phyloP scores from a whole-genome alignment of 2,329 filamentous ascomycete genomes.

The Fusarium sp. region DNA sequence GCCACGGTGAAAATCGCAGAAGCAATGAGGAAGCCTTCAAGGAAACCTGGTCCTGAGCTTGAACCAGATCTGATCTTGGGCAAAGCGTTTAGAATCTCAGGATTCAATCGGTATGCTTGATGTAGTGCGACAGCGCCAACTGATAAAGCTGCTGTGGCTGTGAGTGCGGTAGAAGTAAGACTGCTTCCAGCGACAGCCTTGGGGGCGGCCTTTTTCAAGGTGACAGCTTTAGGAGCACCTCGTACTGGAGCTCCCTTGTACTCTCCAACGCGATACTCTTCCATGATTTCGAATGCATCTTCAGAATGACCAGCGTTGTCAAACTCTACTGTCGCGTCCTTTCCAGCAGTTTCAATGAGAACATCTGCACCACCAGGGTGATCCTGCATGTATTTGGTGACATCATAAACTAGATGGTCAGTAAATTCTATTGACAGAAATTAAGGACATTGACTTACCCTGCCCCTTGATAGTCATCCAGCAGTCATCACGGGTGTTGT shows the following conservation, averaged over 20 bases:
- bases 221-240: slow-evolving; percentile 31
- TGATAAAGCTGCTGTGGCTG: slow-evolving; percentile 28
- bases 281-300: slow-evolving; percentile 62
- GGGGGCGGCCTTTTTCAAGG: slow-evolving; percentile 32
- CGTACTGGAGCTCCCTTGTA: slow-evolving; percentile 51
- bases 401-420: slow-evolving; percentile 66
- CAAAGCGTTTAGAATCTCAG: slow-evolving; percentile 9
- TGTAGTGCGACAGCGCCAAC: slow-evolving; percentile 26
- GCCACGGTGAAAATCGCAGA: slow-evolving; percentile 47
- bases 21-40: slow-evolving; percentile 33
- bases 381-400: slow-evolving; percentile 70
- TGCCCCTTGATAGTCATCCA: slow-evolving; percentile 72
- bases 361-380: slow-evolving; percentile 84
- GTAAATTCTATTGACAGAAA: background rate
- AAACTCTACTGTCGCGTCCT: slow-evolving; percentile 84
- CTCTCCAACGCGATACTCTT: slow-evolving; percentile 55
- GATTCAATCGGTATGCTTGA: slow-evolving; percentile 33
- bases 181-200: slow-evolving; percentile 14
- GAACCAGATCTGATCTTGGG: slow-evolving; percentile 25
- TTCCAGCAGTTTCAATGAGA: slow-evolving; percentile 82
- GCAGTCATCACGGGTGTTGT: slow-evolving; percentile 63
- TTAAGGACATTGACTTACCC: slow-evolving; percentile 53
- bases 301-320: slow-evolving; percentile 89
- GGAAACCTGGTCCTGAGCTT: slow-evolving; percentile 26
- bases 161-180: slow-evolving; percentile 12